Conservation (phyloP, 2,329 filamentous ascomycete genomes). For the Tolypocladium cylindrosporum region DNA sequence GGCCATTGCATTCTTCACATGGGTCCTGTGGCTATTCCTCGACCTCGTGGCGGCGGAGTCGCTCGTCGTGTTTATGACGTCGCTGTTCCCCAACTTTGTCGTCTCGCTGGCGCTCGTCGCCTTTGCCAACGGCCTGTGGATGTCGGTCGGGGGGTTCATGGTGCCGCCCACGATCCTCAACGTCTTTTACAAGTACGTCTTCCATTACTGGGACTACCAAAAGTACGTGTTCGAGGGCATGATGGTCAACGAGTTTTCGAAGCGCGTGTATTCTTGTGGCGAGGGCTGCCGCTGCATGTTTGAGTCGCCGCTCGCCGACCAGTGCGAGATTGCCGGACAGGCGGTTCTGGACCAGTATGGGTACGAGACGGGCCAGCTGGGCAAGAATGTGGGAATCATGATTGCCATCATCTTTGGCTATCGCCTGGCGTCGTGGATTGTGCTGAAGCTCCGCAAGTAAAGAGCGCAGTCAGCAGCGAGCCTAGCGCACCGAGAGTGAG, state of each 20-base stretch:
- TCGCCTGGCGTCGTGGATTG: constrained; percentile 49
- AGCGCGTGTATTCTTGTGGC: constrained; percentile 44
- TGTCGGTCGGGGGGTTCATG: constrained; percentile 76
- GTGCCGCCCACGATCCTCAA: constrained; percentile 65
- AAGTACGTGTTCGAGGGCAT: constrained; percentile 81
- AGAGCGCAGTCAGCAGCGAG: background rate
- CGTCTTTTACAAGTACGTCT: constrained; percentile 77
- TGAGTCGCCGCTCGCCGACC: constrained; percentile 34
- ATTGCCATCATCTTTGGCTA: constrained; percentile 60
- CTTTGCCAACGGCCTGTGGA: constrained; percentile 84
- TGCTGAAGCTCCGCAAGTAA: constrained; percentile 29
- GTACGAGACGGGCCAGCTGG: constrained; percentile 58
- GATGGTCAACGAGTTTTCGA: constrained; percentile 81
- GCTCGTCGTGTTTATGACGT: constrained; percentile 66
- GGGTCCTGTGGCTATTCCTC: constrained; percentile 77
- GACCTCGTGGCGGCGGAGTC: constrained; percentile 75
- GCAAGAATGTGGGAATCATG: constrained; percentile 70
- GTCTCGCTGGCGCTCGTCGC: constrained; percentile 69
- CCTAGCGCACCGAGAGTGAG: too few relatives aligned
- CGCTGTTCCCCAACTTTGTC: constrained; percentile 69
- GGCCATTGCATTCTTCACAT: constrained; percentile 60
- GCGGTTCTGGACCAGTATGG: constrained; percentile 62
- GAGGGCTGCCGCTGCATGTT: constrained; percentile 61
- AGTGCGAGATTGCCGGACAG: constrained; percentile 62
- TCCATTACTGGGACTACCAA: constrained; percentile 85